Conservation (phyloP, 2,329 filamentous ascomycete species). For the Beauveria rudraprayagi region DNA sequence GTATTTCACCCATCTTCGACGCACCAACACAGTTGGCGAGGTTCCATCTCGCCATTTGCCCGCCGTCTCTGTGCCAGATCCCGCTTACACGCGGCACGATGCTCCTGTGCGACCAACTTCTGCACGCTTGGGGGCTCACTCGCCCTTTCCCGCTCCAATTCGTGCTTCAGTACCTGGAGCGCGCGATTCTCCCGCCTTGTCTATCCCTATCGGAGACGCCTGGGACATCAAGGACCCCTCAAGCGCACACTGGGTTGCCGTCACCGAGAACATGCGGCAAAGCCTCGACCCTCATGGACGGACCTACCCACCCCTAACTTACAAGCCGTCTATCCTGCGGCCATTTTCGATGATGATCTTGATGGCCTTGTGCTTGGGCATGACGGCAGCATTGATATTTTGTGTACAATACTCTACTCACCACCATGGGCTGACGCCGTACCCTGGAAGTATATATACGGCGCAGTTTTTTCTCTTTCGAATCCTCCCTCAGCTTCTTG, state of each 20-base stretch:
- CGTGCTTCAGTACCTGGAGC: neutral
- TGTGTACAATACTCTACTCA: slow-evolving; percentile 59
- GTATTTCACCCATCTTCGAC: slow-evolving; percentile 15
- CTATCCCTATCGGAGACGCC: neutral
- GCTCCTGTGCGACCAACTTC: neutral
- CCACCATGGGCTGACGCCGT: slow-evolving; percentile 59
- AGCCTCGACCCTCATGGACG: slow-evolving; percentile 31
- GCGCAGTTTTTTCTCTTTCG: slow-evolving; percentile 78
- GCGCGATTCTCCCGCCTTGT: slow-evolving; percentile 3
- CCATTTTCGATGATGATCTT: slow-evolving; percentile 54
- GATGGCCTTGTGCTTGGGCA: slow-evolving; percentile 54
- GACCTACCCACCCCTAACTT: slow-evolving; percentile 49
- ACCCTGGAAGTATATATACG: slow-evolving; percentile 58
- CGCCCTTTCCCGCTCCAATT: neutral
- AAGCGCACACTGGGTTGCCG: slow-evolving; percentile 23
- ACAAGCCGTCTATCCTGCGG: slow-evolving; percentile 64
- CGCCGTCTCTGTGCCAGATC: slow-evolving; percentile 16
- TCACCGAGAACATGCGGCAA: slow-evolving; percentile 26
- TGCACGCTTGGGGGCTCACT: neutral
- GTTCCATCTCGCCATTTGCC: slow-evolving; percentile 13
- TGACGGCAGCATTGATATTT: slow-evolving; percentile 66
- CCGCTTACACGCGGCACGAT: slow-evolving; percentile 21
- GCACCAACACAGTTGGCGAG: neutral
- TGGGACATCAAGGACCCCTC: slow-evolving; percentile 4
- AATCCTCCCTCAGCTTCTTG: slow-evolving; percentile 73